Percentiles rank a stretch among this genome's conserved stretches.
Evolutionary conservation across 805 yeast species (phyloP).

Genomic region (Nakazawaea anatomiae): DNA sequence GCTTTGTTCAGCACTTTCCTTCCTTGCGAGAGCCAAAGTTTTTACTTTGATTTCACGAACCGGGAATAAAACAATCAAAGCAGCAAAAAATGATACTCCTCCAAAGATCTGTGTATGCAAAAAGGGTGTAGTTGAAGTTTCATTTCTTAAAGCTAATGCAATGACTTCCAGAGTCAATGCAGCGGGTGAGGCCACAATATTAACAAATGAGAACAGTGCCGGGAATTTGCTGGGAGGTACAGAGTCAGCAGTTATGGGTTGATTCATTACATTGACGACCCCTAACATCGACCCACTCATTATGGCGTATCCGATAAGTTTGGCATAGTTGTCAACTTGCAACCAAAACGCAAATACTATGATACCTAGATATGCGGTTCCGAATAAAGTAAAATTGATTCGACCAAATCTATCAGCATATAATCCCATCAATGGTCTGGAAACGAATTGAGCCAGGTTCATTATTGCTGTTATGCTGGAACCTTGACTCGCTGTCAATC

Average conservation of each 20-base stretch:
- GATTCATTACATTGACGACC: constrained; percentile 28
- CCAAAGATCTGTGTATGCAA: constrained; percentile 56
- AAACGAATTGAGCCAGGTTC: constrained; percentile 41
- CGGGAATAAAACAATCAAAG: constrained; percentile 35
- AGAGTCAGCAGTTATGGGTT: constrained; percentile 23
- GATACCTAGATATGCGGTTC: constrained; percentile 27
- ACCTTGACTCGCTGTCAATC: constrained; percentile 36
- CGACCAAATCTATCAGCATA: constrained; percentile 40
- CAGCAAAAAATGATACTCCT: constrained; percentile 42
- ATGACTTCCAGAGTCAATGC: constrained; percentile 23
- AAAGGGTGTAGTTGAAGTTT: constrained; percentile 33
- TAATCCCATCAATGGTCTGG: constrained; percentile 43
- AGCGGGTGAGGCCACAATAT: constrained; percentile 21
- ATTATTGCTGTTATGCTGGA: constrained; percentile 38
- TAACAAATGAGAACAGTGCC: constrained; percentile 22
- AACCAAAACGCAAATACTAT: constrained; percentile 41
- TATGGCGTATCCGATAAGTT: constrained; percentile 33
- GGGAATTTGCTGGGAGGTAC: constrained; percentile 21
- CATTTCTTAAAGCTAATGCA: constrained; percentile 20
- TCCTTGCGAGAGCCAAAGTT: constrained; percentile 15
- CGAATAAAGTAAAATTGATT: constrained; percentile 34
- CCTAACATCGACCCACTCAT: constrained; percentile 41
- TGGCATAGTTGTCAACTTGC: constrained; percentile 23
- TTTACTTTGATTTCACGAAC: constrained; percentile 49
- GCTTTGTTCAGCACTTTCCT: neutral